Evolutionary conservation across 169 alveolate species (phyloP).

Genomic region (Gregarina niphandrodes): DNA sequence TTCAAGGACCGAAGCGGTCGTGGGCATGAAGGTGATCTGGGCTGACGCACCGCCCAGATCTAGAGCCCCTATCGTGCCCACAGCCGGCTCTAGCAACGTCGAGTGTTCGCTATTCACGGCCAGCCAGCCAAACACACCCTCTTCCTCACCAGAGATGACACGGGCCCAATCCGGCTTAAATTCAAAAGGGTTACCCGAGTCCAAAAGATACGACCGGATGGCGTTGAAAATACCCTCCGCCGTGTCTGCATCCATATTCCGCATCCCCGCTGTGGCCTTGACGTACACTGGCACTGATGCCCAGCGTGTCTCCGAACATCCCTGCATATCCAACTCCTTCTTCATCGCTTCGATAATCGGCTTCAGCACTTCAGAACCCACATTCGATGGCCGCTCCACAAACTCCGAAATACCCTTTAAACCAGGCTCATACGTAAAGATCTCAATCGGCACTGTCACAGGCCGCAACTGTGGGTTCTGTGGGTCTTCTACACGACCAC

Average conservation of each 20-base stretch:
- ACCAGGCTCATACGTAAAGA: not conserved
- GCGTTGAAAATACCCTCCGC: conserved; percentile 2
- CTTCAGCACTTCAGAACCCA: not conserved
- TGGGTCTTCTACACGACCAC: not conserved
- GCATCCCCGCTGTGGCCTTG: conserved; percentile 15
- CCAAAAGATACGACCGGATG: not conserved
- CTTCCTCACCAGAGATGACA: conserved; percentile 26
- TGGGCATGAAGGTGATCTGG: conserved; percentile 18
- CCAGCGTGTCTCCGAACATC: not conserved
- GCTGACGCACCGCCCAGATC: conserved; percentile 23
- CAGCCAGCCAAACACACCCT: conserved; percentile 25
- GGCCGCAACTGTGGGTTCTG: not conserved
- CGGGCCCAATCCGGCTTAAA: conserved; percentile 7
- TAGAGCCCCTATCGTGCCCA: conserved; percentile 18
- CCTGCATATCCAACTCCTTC: not conserved
- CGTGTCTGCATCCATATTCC: not conserved
- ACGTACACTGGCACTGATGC: conserved; percentile 3
- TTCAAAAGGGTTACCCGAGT: not conserved
- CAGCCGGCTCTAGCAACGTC: conserved; percentile 1
- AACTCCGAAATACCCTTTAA: not conserved
- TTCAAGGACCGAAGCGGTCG: conserved; percentile 6
- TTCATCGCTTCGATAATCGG: not conserved
- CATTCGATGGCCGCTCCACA: not conserved
- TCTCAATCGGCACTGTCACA: conserved; percentile 2
- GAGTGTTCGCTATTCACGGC: conserved; percentile 12